Percentiles rank a stretch among this genome's conserved stretches.
Conservation (phyloP, 1,284 basidiomycete species). For the Apiotrichum domesticum region DNA sequence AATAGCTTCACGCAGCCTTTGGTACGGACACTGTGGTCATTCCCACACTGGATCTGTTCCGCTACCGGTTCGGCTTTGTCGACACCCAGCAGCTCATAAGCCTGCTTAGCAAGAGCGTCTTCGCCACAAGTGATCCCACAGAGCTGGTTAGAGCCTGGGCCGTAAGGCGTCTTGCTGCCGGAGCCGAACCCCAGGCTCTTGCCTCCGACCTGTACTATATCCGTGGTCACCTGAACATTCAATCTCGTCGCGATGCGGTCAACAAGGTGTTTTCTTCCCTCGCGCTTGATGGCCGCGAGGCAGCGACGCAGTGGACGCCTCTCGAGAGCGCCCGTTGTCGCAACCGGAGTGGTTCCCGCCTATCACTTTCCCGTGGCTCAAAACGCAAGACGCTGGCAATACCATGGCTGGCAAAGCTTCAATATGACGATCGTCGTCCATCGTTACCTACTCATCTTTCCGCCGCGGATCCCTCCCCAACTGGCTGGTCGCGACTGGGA, state of each 20-base stretch:
- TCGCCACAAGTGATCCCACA: neutral
- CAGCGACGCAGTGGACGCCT: neutral
- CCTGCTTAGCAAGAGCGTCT: neutral
- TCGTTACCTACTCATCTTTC: slow-evolving; percentile 23
- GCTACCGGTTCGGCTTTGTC: slow-evolving; percentile 32
- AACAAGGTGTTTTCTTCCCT: slow-evolving; percentile 5
- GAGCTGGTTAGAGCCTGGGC: slow-evolving; percentile 16
- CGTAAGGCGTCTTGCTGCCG: slow-evolving; percentile 21
- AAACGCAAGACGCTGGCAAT: slow-evolving; percentile 16
- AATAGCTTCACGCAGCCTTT: slow-evolving; percentile 21
- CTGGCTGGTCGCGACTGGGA: slow-evolving; percentile 1
- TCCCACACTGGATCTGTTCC: slow-evolving; percentile 23
- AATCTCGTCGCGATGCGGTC: slow-evolving; percentile 2
- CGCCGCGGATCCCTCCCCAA: neutral
- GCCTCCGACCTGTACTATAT: slow-evolving; percentile 10
- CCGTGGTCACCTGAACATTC: slow-evolving; percentile 9
- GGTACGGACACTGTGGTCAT: slow-evolving; percentile 11
- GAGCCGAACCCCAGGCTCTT: slow-evolving; percentile 12
- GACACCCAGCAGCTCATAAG: slow-evolving; percentile 22
- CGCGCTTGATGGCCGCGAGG: slow-evolving; percentile 11
- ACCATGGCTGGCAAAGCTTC: slow-evolving; percentile 20
- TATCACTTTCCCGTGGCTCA: slow-evolving; percentile 2
- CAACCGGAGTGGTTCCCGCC: slow-evolving; percentile 11
- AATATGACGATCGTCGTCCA: slow-evolving; percentile 24
- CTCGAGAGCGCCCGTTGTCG: neutral